Conservation (phyloP, 495 filamentous ascomycete species). For the Penicillium salamii region DNA sequence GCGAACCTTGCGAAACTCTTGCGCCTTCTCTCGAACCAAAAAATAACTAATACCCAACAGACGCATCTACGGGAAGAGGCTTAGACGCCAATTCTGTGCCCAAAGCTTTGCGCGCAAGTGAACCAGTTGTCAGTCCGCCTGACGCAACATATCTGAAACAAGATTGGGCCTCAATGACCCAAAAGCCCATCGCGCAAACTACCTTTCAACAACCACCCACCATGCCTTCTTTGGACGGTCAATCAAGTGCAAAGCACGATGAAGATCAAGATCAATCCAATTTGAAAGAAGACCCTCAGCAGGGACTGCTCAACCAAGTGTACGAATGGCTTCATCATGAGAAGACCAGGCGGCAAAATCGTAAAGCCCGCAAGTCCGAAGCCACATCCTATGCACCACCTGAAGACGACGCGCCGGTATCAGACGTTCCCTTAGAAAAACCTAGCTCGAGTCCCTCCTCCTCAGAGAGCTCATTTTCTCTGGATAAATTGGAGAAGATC, state of each 20-base stretch:
- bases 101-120: conserved; percentile 24
- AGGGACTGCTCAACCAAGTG: conserved; percentile 64
- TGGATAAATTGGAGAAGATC: conserved; percentile 70
- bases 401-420: conserved; percentile 23
- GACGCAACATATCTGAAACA: conserved; percentile 26
- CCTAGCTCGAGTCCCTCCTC: conserved; percentile 29
- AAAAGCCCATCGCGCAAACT: conserved; percentile 26
- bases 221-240: conserved; percentile 30
- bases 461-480: conserved; percentile 59
- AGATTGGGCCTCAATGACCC: conserved; percentile 24
- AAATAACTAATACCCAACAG: conserved; percentile 29
- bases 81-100: conserved; percentile 25
- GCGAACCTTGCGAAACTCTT: not conserved
- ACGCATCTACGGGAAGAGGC: conserved; percentile 27
- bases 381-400: conserved; percentile 24
- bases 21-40: not conserved
- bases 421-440: conserved; percentile 25
- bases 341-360: conserved; percentile 58
- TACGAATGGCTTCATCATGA: conserved; percentile 77
- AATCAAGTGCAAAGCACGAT: conserved; percentile 25
- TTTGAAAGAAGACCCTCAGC: conserved; percentile 33
- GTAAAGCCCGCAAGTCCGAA: conserved; percentile 36
- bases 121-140: conserved; percentile 19
- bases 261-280: conserved; percentile 30
- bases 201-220: conserved; percentile 10